Evolutionary conservation across 176 grass and related monocot genomes (phyloP).

Genomic region (Rhynchospora tenuis): DNA sequence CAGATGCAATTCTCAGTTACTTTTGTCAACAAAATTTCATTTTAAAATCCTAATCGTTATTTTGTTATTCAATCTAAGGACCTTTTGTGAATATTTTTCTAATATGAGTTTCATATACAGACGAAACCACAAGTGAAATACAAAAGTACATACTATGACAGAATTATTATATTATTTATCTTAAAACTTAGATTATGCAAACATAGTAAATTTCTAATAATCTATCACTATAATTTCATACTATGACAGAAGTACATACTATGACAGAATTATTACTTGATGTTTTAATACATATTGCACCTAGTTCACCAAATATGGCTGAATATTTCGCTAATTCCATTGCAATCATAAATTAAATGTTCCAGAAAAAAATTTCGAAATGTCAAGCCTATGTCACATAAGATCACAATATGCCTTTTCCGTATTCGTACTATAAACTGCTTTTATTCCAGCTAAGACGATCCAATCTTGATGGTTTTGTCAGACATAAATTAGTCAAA

Average conservation of each 20-base stretch:
- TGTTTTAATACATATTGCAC: not conserved
- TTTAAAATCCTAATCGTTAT: too few relatives aligned
- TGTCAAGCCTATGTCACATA: not conserved
- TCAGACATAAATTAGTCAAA: conserved; percentile 24
- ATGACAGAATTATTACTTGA: too few relatives aligned
- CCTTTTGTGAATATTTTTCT: too few relatives aligned
- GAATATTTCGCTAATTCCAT: not conserved
- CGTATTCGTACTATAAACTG: conserved; percentile 1
- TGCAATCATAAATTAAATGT: not conserved
- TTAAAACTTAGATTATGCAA: not conserved
- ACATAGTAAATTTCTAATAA: not conserved
- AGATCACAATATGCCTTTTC: not conserved
- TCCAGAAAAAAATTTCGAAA: not conserved
- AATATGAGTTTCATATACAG: too few relatives aligned
- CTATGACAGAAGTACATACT: too few relatives aligned
- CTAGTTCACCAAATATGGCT: not conserved
- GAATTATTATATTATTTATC: not conserved
- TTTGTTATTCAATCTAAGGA: too few relatives aligned
- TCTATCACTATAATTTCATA: not conserved
- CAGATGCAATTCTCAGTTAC: too few relatives aligned
- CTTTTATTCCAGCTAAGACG: conserved; percentile 10
- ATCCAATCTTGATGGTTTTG: conserved; percentile 21
- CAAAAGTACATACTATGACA: too few relatives aligned
- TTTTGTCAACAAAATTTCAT: too few relatives aligned
- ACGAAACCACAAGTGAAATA: too few relatives aligned